Evolutionary conservation across 2,329 filamentous ascomycete genomes (phyloP), one percentile per base, ranked within the genome.

Genomic region (Penicillium verrucosum): DNA sequence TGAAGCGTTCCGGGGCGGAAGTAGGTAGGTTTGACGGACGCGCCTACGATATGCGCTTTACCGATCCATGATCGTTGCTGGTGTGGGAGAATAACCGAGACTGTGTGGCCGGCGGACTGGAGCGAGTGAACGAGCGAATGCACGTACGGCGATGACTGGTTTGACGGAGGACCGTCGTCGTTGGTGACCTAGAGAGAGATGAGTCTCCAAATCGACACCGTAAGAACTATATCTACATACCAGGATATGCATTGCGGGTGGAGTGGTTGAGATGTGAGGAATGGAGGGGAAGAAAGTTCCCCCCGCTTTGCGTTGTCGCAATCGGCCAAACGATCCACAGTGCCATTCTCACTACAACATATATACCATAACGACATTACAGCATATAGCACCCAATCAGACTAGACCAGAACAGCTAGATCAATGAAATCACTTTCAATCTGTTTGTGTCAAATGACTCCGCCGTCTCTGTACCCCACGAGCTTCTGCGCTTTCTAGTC

Each of bases 1-100:
- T 82, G 78, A 1, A 87, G 76, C 2, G 82, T 83, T 12, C 81
- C 82, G 0, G 85, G 85, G 1, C 88, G 88, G 78, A 92, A 96
- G 79, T 96, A 96, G 29, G 85, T 82, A 9, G 92, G 92, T 71
- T 88, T 90, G 60, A 96, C 84, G 10, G 89, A 89, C 73, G 93
- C 88, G 55, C 92, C 92, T 67, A 97, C 92, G 69, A 97, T 89
- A 75, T 97, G 94, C 3, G 94, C 94, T 80, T 99, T 99, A 67
- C 92, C 92, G 68, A 99, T 97, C 94, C 94, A 99, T 55, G 92
- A 96, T 60, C 93, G 87, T 77, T 99, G 94, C 7, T 87, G 88
- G 73, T 97, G 85, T 1, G 94, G 94, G 14, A 99, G 84, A 61
- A 94, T 89, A 48, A 99, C 92, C 8, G 91, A 96, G 59, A 97